These are phyloP conservation scores for Zangia roseola DNA, from an alignment of 768 basidiomycete species.

Conservation along the genomic window DNA sequence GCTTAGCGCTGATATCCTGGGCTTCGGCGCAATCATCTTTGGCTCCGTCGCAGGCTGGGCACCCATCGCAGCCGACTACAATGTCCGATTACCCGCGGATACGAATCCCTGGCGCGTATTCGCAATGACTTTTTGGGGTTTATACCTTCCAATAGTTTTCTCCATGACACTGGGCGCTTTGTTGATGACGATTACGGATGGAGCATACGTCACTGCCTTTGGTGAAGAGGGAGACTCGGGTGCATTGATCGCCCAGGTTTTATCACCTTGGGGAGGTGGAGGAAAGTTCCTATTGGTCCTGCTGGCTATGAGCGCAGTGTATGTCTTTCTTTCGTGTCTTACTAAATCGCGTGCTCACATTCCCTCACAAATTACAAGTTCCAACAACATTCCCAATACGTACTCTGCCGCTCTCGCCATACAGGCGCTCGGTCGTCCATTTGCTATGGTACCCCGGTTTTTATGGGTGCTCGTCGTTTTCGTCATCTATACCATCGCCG, in stretches of 20 bases:
- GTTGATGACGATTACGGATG: constrained; percentile 42
- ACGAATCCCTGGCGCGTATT: constrained; percentile 45
- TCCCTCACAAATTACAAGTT: constrained; percentile 16
- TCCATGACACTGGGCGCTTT: constrained; percentile 35
- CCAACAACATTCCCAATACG: constrained; percentile 43
- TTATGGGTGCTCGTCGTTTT: constrained; percentile 45
- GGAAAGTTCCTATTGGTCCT: constrained; percentile 43
- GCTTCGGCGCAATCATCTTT: constrained; percentile 53
- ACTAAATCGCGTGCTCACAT: background rate
- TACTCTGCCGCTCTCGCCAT: constrained; percentile 49
- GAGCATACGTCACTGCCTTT: constrained; percentile 41
- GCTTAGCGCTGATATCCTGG: constrained; percentile 47
- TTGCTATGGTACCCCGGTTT: constrained; percentile 44
- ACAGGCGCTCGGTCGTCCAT: constrained; percentile 43
- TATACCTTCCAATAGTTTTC: constrained; percentile 48
- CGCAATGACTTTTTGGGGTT: constrained; percentile 47
- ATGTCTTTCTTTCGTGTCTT: constrained; percentile 15
- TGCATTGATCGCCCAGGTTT: constrained; percentile 42
- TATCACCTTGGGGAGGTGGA: constrained; percentile 44
- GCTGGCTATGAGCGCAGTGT: constrained; percentile 44
- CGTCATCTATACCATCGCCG: constrained; percentile 38
- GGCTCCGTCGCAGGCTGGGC: constrained; percentile 50
- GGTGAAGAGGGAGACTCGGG: constrained; percentile 40
- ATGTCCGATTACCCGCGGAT: constrained; percentile 45
- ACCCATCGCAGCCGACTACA: constrained; percentile 54